These are phyloP conservation scores for Neofusicoccum ribis DNA, from an alignment of 2,329 filamentous ascomycete genomes.

Conservation along the genomic window DNA sequence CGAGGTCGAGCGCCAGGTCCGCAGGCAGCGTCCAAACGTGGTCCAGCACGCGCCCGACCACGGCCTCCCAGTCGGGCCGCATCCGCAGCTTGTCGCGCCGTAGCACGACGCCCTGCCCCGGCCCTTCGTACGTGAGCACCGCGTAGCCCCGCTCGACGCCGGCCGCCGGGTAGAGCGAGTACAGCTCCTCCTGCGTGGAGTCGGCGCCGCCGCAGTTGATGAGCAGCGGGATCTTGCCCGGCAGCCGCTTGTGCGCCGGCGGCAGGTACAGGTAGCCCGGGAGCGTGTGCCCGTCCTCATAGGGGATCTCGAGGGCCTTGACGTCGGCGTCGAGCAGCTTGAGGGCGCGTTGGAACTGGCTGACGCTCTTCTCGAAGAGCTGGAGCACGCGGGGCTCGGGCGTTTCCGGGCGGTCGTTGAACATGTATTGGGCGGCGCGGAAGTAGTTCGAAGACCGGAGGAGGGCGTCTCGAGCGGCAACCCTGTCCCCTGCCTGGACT, in stretches of 20 bases:
- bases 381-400: background rate
- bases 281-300: background rate
- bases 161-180: background rate
- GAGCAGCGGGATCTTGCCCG: background rate
- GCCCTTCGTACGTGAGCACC: conserved; percentile 10
- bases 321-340: background rate
- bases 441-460: background rate
- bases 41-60: background rate
- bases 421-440: background rate
- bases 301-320: background rate
- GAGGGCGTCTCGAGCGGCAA: background rate
- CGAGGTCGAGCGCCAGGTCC: background rate
- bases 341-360: background rate
- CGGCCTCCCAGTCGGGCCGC: conserved; percentile 5
- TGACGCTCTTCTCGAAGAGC: background rate
- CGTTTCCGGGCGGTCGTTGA: background rate
- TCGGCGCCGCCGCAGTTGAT: conserved; percentile 7
- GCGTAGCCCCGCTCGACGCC: background rate
- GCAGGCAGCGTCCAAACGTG: background rate
- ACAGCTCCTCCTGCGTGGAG: conserved; percentile 19
- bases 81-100: background rate
- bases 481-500: conserved; percentile 40
- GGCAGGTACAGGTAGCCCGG: background rate
- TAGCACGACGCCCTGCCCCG: background rate
- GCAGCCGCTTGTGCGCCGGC: background rate